Conservation (phyloP, 1,139 yeast species). For the Keqinozyma sinolaborantium region DNA sequence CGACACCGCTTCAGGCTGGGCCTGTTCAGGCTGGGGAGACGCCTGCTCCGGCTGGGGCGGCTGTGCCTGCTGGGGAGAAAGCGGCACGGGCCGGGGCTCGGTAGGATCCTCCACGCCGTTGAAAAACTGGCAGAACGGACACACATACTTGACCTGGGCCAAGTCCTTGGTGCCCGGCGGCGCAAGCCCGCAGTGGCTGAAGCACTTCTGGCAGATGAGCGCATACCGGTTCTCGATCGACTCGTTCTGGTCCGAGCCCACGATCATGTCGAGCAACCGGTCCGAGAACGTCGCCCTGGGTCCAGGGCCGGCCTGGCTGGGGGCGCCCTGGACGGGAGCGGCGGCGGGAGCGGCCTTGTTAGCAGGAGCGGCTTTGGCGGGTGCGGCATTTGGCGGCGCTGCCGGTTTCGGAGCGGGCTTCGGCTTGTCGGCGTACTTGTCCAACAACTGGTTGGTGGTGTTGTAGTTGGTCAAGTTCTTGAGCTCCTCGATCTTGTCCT, state of each 20-base stretch:
- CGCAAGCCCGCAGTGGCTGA: constrained; percentile 76
- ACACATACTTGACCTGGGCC: constrained; percentile 52
- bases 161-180: constrained; percentile 65
- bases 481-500: constrained; percentile 64
- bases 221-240: constrained; percentile 67
- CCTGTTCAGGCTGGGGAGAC: too few relatives aligned
- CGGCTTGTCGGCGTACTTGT: constrained; percentile 49
- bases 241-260: constrained; percentile 71
- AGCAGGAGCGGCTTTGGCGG: neutral
- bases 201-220: constrained; percentile 64
- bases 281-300: constrained; percentile 36
- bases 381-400: neutral
- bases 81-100: too few relatives aligned
- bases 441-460: constrained; percentile 68
- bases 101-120: constrained; percentile 49
- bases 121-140: constrained; percentile 68
- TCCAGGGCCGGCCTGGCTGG: constrained; percentile 2
- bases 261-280: constrained; percentile 47
- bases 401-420: constrained; percentile 2
- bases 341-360: constrained; percentile 1
- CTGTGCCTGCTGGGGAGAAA: too few relatives aligned
- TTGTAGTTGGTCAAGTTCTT: constrained; percentile 78
- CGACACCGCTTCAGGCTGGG: too few relatives aligned
- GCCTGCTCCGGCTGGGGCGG: too few relatives aligned
- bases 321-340: constrained; percentile 1